These are phyloP conservation scores for Tetratostichococcus sp. DNA, from an alignment of 139 green algal genomes.

Conservation along the genomic window DNA sequence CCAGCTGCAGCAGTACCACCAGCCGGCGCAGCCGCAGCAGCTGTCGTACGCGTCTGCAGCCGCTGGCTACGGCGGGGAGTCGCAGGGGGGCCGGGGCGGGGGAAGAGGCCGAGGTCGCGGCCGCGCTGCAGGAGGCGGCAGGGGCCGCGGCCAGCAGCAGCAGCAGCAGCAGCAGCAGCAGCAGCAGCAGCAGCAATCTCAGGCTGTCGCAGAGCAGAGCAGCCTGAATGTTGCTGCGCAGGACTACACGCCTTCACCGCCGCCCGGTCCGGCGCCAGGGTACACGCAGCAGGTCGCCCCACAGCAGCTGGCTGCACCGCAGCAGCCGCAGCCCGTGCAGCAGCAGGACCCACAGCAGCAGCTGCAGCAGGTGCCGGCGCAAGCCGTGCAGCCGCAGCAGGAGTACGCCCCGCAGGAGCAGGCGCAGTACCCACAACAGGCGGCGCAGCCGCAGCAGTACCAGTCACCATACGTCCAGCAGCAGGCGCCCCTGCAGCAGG, in stretches of 20 bases:
- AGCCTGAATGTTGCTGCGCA: slow-evolving; percentile 18
- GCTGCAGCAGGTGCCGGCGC: neutral
- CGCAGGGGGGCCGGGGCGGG: too few species aligned
- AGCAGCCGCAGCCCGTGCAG: neutral
- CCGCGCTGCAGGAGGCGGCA: neutral
- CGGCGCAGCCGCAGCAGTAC: neutral
- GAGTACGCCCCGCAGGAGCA: neutral
- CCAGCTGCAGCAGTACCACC: neutral
- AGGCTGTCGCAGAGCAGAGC: slow-evolving; percentile 8
- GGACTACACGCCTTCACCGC: slow-evolving; percentile 9
- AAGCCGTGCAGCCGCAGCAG: neutral
- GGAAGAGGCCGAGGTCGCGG: too few species aligned
- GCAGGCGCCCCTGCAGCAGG: too few species aligned
- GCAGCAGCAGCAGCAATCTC: neutral
- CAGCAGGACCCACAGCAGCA: slow-evolving; percentile 8
- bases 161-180: neutral
- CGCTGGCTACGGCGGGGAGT: too few species aligned
- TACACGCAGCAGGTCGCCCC: neutral
- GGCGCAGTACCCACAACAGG: neutral
- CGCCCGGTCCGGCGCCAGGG: neutral
- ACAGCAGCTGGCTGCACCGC: neutral
- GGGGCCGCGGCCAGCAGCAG: neutral
- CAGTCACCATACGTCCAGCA: neutral
- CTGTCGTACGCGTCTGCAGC: too few species aligned
- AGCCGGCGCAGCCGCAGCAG: too few species aligned